Base-by-base conservation (phyloP, 805 yeast genomes). In the Candida arabinofermentans region DNA sequence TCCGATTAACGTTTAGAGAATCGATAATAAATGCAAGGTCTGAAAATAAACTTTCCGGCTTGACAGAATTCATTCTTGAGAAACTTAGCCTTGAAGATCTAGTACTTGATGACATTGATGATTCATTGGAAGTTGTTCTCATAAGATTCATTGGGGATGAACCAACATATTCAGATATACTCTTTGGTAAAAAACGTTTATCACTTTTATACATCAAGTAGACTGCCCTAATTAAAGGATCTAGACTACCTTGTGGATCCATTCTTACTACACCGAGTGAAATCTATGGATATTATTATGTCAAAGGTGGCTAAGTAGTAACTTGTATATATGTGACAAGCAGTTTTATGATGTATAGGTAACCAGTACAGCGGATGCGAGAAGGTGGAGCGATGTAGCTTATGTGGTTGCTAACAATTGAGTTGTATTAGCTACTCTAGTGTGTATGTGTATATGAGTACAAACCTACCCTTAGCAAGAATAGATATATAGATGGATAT, bases 201-300 rank as follows among this genome's bases (percentile, higher is more conserved):
- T 50, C 53, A 8, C 43, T 46, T 27, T 37, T 45, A 33, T 50
- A 50, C 51, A 44, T 43, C 16, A 50, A 24, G 24, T 46, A 48
- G 8, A 52, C 53, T 9, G 48, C 54, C 38, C 49, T 52, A 31
- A 50, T 41, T 9, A 50, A 35, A 16, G 51, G 47, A 23, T 50
- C 57, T 8, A 50, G 17, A 9, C 26, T 33, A 12, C 19, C 13
- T 12, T 33, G 26, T 12, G 24, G 18, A 22, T 31, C 34, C 23
- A 31, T 18, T 17, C n/a, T n/a, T n/a, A n/a, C n/a, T n/a, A n/a
- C n/a, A n/a, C n/a, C n/a, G n/a, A n/a, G n/a, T n/a, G n/a, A n/a
- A n/a, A n/a, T n/a, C n/a, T n/a, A n/a, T n/a, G n/a, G n/a, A n/a
- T n/a, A n/a, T n/a, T n/a, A n/a, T n/a, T n/a, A n/a, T n/a, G n/a